Percentiles rank a stretch among this genome's conserved stretches.
phyloP scores from a whole-genome alignment of 345 rosid species.

The Euphorbia tirucalli region DNA sequence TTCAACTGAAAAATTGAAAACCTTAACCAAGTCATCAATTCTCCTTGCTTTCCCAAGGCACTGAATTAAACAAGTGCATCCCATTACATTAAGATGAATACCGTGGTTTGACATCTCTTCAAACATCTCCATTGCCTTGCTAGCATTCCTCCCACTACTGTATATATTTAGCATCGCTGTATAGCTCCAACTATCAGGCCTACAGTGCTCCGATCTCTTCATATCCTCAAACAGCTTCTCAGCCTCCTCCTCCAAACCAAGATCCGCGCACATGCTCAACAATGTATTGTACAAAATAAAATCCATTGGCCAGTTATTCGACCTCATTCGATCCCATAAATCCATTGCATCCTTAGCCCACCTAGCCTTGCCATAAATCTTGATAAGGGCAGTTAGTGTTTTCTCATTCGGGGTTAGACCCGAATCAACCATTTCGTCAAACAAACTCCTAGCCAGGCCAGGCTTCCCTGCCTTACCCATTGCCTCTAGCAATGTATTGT shows the following conservation, averaged over 20 bases:
- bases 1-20: conserved; percentile 43
- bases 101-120: conserved; percentile 59
- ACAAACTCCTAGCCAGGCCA: conserved; percentile 77
- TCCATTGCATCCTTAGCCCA: conserved; percentile 82
- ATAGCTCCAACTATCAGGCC: conserved; percentile 82
- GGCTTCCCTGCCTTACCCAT: conserved; percentile 90
- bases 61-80: conserved; percentile 80
- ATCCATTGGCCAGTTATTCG: conserved; percentile 76
- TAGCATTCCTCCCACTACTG: conserved; percentile 72
- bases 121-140: conserved; percentile 64
- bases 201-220: conserved; percentile 53
- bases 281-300: conserved; percentile 74
- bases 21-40: conserved; percentile 62
- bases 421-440: conserved; percentile 68
- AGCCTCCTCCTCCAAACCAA: conserved; percentile 83
- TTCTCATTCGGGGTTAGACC: conserved; percentile 77
- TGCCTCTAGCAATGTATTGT: conserved; percentile 81
- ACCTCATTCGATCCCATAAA: conserved; percentile 75
- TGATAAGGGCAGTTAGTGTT: conserved; percentile 71
- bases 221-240: conserved; percentile 75
- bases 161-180: conserved; percentile 84
- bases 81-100: conserved; percentile 77
- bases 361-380: conserved; percentile 89
- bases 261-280: conserved; percentile 90
- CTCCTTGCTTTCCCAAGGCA: conserved; percentile 72